phyloP scores from a whole-genome alignment of 1,139 yeast genomes.

The Saccharomycopsis hybrid region DNA sequence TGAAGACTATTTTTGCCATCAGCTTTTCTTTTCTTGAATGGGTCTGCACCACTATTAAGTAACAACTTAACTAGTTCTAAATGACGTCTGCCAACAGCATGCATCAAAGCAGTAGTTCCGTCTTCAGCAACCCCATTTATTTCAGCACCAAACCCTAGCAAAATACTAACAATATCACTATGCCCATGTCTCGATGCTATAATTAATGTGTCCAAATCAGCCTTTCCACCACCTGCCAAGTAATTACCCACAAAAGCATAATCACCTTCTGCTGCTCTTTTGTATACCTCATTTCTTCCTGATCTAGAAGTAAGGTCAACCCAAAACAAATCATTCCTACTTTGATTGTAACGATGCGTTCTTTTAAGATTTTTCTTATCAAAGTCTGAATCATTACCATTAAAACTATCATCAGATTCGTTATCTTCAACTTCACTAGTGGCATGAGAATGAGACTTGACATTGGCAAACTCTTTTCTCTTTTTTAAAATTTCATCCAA shows the following conservation, averaged over 20 bases:
- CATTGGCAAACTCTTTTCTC: slow-evolving; percentile 4
- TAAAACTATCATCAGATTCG: neutral
- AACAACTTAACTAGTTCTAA: slow-evolving; percentile 62
- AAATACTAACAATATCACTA: slow-evolving; percentile 69
- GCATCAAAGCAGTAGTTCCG: slow-evolving; percentile 71
- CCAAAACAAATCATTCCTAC: slow-evolving; percentile 38
- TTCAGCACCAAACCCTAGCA: slow-evolving; percentile 74
- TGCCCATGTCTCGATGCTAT: slow-evolving; percentile 85
- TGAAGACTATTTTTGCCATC: slow-evolving; percentile 59
- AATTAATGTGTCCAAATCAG: slow-evolving; percentile 72
- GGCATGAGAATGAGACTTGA: neutral
- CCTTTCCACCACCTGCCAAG: slow-evolving; percentile 71
- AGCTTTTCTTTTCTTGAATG: slow-evolving; percentile 36
- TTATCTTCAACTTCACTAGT: slow-evolving; percentile 22
- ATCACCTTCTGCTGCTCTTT: slow-evolving; percentile 75
- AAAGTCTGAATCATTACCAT: slow-evolving; percentile 33
- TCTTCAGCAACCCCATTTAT: slow-evolving; percentile 55
- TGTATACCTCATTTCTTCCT: slow-evolving; percentile 61
- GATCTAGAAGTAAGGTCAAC: slow-evolving; percentile 61
- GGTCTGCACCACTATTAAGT: slow-evolving; percentile 73
- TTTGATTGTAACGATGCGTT: slow-evolving; percentile 25
- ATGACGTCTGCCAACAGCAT: slow-evolving; percentile 82
- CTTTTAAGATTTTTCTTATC: slow-evolving; percentile 30
- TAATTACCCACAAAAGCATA: slow-evolving; percentile 73
- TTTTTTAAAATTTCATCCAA: slow-evolving; percentile 27